These are phyloP conservation scores for Isoetes engelmannii DNA, from an alignment of 83 land plant species.

Conservation along the genomic window DNA sequence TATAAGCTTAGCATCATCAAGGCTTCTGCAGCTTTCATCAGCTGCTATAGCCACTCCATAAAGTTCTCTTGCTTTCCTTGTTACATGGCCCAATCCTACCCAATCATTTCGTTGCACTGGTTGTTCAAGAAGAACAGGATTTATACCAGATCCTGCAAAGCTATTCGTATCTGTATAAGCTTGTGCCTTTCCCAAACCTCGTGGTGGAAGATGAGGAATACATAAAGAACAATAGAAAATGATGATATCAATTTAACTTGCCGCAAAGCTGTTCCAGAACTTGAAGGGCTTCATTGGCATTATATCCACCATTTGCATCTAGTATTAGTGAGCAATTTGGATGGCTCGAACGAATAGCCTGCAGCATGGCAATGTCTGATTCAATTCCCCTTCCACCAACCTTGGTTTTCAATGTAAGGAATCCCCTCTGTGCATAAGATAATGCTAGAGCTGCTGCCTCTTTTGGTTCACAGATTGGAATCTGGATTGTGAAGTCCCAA, in stretches of 20 bases:
- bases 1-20: slow-evolving; percentile 54
- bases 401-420: slow-evolving; percentile 63
- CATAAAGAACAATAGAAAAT: background rate
- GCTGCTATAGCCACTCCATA: slow-evolving; percentile 78
- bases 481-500: slow-evolving; percentile 29
- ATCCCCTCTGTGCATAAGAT: slow-evolving; percentile 50
- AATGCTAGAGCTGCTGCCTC: slow-evolving; percentile 68
- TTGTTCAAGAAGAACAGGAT: slow-evolving; percentile 72
- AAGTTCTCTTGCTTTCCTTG: slow-evolving; percentile 42
- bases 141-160: slow-evolving; percentile 46
- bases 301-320: slow-evolving; percentile 86
- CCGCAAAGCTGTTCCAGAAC: slow-evolving; percentile 69
- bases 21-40: slow-evolving; percentile 77
- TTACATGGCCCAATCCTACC: slow-evolving; percentile 64
- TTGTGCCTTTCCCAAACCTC: no score
- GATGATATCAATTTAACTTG: slow-evolving; percentile 3
- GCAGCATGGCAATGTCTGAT: slow-evolving; percentile 60
- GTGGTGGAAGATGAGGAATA: no score
- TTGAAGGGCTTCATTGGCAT: slow-evolving; percentile 53
- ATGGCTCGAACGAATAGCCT: slow-evolving; percentile 52
- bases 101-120: slow-evolving; percentile 83
- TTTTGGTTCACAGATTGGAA: slow-evolving; percentile 59
- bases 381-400: slow-evolving; percentile 54
- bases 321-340: slow-evolving; percentile 62
- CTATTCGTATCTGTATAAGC: no score